Evolutionary conservation across 257 asterid species (phyloP).

Genomic region (Nicotiana attenuata): DNA sequence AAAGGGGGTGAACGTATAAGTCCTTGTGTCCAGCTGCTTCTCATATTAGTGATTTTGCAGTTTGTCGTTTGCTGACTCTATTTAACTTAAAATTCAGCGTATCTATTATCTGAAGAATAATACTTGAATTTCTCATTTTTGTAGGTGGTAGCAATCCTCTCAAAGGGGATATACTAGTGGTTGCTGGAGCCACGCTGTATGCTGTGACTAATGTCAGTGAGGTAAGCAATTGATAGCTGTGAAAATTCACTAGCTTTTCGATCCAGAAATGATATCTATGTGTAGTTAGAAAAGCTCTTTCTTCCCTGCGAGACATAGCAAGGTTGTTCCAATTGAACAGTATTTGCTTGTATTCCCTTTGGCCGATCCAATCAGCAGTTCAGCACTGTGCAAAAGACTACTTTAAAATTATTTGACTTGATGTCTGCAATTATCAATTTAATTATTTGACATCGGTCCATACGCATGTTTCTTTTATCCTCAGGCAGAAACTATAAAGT

Average conservation of each 20-base stretch:
- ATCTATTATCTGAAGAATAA: not conserved
- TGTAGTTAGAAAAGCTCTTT: not conserved
- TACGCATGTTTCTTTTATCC: not conserved
- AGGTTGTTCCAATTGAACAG: not conserved
- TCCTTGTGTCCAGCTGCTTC: not conserved
- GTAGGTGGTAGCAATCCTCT: conserved; percentile 79
- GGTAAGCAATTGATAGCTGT: conserved; percentile 36
- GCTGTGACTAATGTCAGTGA: conserved; percentile 85
- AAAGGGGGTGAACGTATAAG: not conserved
- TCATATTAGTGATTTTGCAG: not conserved
- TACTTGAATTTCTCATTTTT: conserved; percentile 5
- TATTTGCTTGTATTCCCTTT: not conserved
- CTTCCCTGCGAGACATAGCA: not conserved
- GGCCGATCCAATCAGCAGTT: not conserved
- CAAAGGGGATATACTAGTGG: conserved; percentile 72
- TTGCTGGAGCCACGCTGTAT: conserved; percentile 87
- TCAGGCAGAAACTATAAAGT: not conserved
- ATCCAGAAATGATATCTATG: conserved; percentile 1
- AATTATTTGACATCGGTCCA: not conserved
- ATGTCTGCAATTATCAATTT: not conserved
- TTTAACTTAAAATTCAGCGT: not conserved
- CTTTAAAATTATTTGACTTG: not conserved
- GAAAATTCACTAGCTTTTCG: conserved; percentile 3
- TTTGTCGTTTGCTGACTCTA: not conserved
- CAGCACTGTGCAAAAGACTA: not conserved